Evolutionary conservation across 331 rosid genomes (phyloP).

Genomic region (Arachis monticola): DNA sequence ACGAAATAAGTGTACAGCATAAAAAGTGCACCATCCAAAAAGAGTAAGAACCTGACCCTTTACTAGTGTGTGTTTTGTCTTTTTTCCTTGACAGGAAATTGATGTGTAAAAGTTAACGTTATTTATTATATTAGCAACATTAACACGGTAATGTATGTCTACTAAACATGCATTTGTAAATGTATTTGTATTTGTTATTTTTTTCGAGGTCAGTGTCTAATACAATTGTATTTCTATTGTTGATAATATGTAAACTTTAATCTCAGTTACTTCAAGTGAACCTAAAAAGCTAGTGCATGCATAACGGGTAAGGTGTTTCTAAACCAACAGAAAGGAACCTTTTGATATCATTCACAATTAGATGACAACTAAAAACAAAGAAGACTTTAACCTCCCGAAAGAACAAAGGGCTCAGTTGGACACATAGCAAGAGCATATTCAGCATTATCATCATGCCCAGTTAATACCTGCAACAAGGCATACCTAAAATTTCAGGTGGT

Average conservation of each 20-base stretch:
- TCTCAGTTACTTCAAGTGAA: not conserved
- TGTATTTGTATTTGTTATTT: not conserved
- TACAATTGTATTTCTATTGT: not conserved
- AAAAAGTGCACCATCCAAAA: slow-evolving; percentile 11
- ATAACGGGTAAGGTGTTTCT: not conserved
- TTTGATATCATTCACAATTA: slow-evolving; percentile 11
- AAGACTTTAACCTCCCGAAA: slow-evolving; percentile 81
- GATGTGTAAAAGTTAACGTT: slow-evolving; percentile 16
- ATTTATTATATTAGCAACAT: slow-evolving; percentile 13
- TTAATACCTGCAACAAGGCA: slow-evolving; percentile 70
- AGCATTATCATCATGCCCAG: slow-evolving; percentile 96
- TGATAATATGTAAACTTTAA: slow-evolving; percentile 23
- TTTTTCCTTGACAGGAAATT: not conserved
- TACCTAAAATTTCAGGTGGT: slow-evolving; percentile 24
- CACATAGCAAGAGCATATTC: slow-evolving; percentile 98
- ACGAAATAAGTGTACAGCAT: slow-evolving; percentile 22
- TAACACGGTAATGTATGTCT: not conserved
- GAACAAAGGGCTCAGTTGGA: slow-evolving; percentile 91
- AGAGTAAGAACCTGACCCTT: slow-evolving; percentile 24
- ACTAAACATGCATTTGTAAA: slow-evolving; percentile 9
- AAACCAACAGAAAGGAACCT: not conserved
- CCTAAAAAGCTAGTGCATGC: not conserved
- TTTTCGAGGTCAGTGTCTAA: slow-evolving; percentile 3
- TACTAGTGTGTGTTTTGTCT: not conserved
- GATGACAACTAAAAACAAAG: not conserved